Conservation (phyloP, 305 asterid genomes). For the Fraxinus platypoda region DNA sequence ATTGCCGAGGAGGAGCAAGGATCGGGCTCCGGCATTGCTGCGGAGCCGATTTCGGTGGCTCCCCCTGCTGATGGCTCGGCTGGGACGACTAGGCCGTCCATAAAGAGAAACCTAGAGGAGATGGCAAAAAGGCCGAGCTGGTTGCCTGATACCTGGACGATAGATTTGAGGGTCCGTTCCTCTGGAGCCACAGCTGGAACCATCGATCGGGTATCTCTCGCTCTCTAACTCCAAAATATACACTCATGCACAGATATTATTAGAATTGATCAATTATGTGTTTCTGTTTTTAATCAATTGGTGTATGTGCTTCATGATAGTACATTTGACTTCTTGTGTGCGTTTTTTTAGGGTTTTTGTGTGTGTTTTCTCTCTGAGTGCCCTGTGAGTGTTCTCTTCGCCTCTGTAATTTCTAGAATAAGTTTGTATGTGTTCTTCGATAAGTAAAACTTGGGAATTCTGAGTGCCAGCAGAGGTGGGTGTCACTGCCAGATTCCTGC, state of each 20-base stretch:
- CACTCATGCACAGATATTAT: not conserved
- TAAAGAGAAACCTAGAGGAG: constrained; percentile 49
- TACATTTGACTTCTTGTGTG: not conserved
- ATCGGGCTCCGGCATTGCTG: constrained; percentile 27
- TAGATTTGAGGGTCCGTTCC: constrained; percentile 51
- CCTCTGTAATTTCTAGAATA: not conserved
- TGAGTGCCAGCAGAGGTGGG: not conserved
- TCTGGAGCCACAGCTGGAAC: constrained; percentile 75
- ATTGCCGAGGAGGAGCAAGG: not conserved
- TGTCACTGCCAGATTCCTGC: too few relatives aligned
- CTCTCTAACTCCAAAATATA: not conserved
- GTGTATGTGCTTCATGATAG: constrained; percentile 3
- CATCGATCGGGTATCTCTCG: constrained; percentile 52
- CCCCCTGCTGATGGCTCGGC: constrained; percentile 27
- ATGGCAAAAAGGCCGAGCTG: constrained; percentile 61
- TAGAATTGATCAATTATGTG: not conserved
- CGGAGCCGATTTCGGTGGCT: constrained; percentile 41
- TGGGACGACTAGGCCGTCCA: constrained; percentile 28
- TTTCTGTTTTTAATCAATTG: not conserved
- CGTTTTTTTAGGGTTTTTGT: not conserved
- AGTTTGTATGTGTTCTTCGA: not conserved
- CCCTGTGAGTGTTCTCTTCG: not conserved
- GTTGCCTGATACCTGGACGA: constrained; percentile 63
- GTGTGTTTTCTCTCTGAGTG: not conserved
- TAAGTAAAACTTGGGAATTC: not conserved